Base-by-base conservation (phyloP, 257 asterid genomes). In the Gentiana straminea region DNA sequence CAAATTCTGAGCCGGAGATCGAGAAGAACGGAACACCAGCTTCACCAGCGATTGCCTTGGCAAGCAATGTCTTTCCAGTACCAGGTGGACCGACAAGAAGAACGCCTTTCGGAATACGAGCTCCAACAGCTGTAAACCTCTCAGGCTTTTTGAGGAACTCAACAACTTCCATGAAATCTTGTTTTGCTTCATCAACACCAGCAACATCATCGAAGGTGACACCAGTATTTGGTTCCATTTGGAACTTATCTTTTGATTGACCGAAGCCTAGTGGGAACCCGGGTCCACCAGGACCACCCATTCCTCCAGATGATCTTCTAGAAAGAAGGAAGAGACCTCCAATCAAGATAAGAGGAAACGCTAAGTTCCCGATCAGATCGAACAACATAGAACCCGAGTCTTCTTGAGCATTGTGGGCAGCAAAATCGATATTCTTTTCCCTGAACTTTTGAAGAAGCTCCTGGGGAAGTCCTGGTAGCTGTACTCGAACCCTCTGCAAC, bases 201-300 rank as follows among this genome's bases (percentile, higher is more conserved):
- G 99, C 97, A 55, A 92, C 99, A 56, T 92, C 99, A 63, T 83
- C 89, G 44, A 92, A 88, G 37, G 97, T 92, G 8, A 88, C 97
- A 10, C 97, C 97, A 1, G 99, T 92, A 75, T 80, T 92, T 35
- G 99, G 99, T 54, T 92, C 99, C 97, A 92, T 92, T 71, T 92
- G 99, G 77, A 92, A 92, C 74, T 92, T 92, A 24, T 97, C 99
- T 70, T 81, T 88, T 5, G 97, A 88, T 49, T 88, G 97, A 61
- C 97, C 97, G 67, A 92, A 74, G 11, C 68, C 62, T 7, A 92
- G 46, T 4, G 97, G 97, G 70, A 77, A 79, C 43, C 97, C 99
- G 0, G 99, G 97, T 47, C 97, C 97, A 49, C 97, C 99, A 37
- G 97, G 98, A 44, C 98, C 98, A 12, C 97, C 98, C 95, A 91